A percentile compares a stretch with the other conserved stretches of the same genome.
phyloP scores from a whole-genome alignment of 805 yeast species.

The Saturnispora zaruensis region DNA sequence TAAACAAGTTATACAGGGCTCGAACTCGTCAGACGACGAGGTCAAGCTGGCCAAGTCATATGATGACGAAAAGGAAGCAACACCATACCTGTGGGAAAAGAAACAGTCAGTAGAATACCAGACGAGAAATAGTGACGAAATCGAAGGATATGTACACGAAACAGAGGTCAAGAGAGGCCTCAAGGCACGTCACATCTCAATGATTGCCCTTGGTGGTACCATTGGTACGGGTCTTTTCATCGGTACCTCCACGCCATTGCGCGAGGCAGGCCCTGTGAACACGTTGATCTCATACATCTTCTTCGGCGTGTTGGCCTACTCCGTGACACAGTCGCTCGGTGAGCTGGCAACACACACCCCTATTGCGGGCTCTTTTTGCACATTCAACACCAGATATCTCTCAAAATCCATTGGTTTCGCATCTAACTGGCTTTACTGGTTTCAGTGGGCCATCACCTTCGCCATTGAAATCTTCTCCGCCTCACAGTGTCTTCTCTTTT shows the following conservation, averaged over 20 bases:
- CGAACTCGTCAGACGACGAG: neutral
- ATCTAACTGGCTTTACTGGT: constrained; percentile 65
- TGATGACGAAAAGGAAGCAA: neutral
- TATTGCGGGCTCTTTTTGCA: constrained; percentile 56
- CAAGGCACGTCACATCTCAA: constrained; percentile 57
- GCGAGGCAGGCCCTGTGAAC: constrained; percentile 59
- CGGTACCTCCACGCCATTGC: constrained; percentile 46
- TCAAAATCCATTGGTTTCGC: constrained; percentile 68
- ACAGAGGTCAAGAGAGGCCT: constrained; percentile 37
- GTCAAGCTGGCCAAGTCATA: neutral
- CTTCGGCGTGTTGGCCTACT: constrained; percentile 55
- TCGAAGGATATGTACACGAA: constrained; percentile 10
- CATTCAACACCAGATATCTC: constrained; percentile 59
- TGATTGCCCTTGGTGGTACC: constrained; percentile 73
- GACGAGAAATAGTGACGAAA: neutral
- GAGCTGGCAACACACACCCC: constrained; percentile 77
- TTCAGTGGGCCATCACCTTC: constrained; percentile 67
- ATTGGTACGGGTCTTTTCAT: constrained; percentile 74
- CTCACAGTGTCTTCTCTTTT: constrained; percentile 53
- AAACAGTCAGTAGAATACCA: neutral
- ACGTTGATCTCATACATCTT: constrained; percentile 53
- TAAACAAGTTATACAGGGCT: neutral
- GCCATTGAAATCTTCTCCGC: constrained; percentile 65
- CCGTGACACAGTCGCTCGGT: constrained; percentile 62
- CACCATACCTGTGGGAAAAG: neutral